phyloP scores from a whole-genome alignment of 2,329 filamentous ascomycete species.

The Verticillium zaregamsianum region DNA sequence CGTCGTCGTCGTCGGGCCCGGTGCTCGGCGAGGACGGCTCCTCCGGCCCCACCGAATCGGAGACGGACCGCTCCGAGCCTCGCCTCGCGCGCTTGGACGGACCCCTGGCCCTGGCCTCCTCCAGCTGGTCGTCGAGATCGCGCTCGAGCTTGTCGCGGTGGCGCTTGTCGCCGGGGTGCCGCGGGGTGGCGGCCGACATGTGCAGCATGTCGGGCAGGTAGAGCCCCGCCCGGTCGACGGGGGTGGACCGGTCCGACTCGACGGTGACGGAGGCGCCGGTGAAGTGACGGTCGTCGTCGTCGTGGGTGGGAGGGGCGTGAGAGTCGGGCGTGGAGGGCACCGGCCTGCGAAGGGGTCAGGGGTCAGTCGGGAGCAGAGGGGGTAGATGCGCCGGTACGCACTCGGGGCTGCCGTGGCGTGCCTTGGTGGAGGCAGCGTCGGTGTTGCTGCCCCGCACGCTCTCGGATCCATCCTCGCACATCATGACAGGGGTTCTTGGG shows the following conservation, averaged over 20 bases:
- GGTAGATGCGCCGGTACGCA: not conserved
- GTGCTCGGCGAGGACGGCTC: not conserved
- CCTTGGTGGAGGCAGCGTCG: not conserved
- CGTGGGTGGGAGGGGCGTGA: not conserved
- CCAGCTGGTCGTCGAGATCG: constrained; percentile 9
- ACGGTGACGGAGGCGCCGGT: not conserved
- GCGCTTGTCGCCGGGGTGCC: not conserved
- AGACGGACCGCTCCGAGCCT: not conserved
- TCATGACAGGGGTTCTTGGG: not conserved
- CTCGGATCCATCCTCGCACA: not conserved
- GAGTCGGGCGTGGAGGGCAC: not conserved
- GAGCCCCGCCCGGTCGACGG: not conserved
- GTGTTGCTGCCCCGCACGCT: not conserved
- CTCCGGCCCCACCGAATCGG: not conserved
- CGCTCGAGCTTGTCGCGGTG: constrained; percentile 6
- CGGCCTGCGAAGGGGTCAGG: not conserved
- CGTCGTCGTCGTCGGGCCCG: not conserved
- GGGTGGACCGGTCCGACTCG: not conserved
- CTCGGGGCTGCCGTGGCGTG: not conserved
- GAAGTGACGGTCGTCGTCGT: not conserved
- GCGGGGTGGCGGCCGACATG: not conserved
- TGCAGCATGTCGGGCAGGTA: not conserved
- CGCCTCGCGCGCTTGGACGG: not conserved
- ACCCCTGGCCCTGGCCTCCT: constrained; percentile 2
- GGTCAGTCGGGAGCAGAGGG: not conserved